These are phyloP conservation scores for Corymbia maculata DNA, from an alignment of 345 rosid species.

Conservation along the genomic window DNA sequence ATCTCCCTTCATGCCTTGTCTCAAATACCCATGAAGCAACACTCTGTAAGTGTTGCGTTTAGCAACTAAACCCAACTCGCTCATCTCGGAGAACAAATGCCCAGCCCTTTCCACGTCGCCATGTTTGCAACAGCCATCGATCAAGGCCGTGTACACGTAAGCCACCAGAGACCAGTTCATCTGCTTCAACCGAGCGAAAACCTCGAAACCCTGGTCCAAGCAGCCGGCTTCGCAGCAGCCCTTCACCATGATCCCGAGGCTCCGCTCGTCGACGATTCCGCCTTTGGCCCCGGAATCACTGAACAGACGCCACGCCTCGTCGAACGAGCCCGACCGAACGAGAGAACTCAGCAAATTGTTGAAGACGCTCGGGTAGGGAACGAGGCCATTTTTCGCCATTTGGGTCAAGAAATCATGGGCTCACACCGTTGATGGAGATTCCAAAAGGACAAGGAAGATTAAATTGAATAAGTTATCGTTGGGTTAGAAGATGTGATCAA, in stretches of 20 bases:
- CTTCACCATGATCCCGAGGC: conserved; percentile 67
- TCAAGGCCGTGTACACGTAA: conserved; percentile 63
- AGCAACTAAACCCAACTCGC: conserved; percentile 45
- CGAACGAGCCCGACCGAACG: conserved; percentile 23
- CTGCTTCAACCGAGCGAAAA: conserved; percentile 34
- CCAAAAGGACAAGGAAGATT: conserved; percentile 35
- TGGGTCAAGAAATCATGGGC: conserved; percentile 36
- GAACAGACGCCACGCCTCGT: conserved; percentile 37
- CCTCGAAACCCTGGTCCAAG: conserved; percentile 31
- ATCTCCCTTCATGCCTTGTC: conserved; percentile 37
- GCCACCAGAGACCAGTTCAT: conserved; percentile 46
- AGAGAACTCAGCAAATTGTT: conserved; percentile 37
- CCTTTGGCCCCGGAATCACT: conserved; percentile 16
- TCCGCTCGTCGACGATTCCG: conserved; percentile 47
- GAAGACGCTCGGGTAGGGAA: conserved; percentile 28
- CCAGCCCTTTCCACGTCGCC: conserved; percentile 45
- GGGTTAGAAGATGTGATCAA: conserved; percentile 30
- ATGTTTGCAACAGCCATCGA: conserved; percentile 76
- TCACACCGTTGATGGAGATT: conserved; percentile 20
- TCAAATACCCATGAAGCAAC: conserved; percentile 64
- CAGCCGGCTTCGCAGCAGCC: conserved; percentile 63
- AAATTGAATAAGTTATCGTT: conserved; percentile 6
- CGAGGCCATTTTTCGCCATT: conserved; percentile 41
- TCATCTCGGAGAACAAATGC: conserved; percentile 43
- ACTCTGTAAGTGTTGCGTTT: conserved; percentile 69